These are phyloP conservation scores for Fusarium albosuccineum DNA, from an alignment of 2,329 filamentous ascomycete genomes.

Conservation along the genomic window DNA sequence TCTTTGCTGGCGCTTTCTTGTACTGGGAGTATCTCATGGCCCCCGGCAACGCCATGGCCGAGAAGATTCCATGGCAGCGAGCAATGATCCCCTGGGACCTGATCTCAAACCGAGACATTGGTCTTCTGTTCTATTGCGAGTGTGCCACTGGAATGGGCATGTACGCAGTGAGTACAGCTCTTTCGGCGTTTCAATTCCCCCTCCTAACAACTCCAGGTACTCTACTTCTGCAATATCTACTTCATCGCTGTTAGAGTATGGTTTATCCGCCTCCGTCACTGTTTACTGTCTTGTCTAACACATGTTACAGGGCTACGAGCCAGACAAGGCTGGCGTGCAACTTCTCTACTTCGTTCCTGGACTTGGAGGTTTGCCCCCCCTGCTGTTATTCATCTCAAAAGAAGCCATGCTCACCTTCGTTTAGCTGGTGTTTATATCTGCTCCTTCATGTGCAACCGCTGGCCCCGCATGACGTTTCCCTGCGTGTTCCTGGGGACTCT, in stretches of 20 bases:
- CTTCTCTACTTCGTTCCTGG: constrained; percentile 75
- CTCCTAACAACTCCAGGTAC: constrained; percentile 60
- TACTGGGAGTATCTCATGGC: constrained; percentile 68
- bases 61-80: constrained; percentile 65
- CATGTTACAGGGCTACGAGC: constrained; percentile 58
- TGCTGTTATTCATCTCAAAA: neutral
- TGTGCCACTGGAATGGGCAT: constrained; percentile 70
- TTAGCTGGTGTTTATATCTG: constrained; percentile 67
- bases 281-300: neutral
- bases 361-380: constrained; percentile 60
- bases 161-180: constrained; percentile 55
- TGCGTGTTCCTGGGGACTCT: constrained; percentile 69
- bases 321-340: constrained; percentile 65
- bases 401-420: neutral
- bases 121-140: constrained; percentile 72
- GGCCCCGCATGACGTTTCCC: constrained; percentile 72
- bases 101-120: constrained; percentile 68
- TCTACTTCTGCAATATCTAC: constrained; percentile 78
- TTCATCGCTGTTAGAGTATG: constrained; percentile 69
- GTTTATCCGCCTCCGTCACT: no score
- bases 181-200: constrained; percentile 1
- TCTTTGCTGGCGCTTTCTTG: constrained; percentile 58
- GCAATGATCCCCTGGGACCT: constrained; percentile 75
- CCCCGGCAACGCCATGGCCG: constrained; percentile 60
- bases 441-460: constrained; percentile 70